A percentile compares a stretch with the other conserved stretches of the same genome.
Conservation (phyloP, 73 alveolate species). For the Tetrahymena thermophila region DNA sequence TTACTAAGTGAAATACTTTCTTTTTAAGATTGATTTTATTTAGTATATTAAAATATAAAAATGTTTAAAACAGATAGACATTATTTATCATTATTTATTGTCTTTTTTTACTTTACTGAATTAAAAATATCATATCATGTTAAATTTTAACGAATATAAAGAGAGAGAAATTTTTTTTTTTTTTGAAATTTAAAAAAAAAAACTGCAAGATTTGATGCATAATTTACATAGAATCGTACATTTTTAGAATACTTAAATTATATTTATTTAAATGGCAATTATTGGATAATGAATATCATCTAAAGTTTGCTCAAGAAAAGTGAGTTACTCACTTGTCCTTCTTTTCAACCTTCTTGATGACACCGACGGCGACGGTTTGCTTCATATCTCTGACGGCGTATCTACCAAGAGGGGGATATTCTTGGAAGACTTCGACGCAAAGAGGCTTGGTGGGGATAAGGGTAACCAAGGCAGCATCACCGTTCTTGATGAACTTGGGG, state of each 20-base stretch:
- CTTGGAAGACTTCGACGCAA: slow-evolving; percentile 81
- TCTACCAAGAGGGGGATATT: slow-evolving; percentile 94
- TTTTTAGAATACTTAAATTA: neutral
- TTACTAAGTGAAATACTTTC: neutral
- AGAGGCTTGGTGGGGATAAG: slow-evolving; percentile 84
- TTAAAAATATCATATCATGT: too few species aligned
- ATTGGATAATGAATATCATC: neutral
- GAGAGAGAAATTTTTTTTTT: neutral
- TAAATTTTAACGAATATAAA: neutral
- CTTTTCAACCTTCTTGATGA: slow-evolving; percentile 50
- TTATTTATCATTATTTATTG: neutral
- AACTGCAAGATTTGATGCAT: neutral
- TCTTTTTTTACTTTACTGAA: neutral
- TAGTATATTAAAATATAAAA: too few species aligned
- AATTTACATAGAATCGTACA: neutral
- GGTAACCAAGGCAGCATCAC: slow-evolving; percentile 80
- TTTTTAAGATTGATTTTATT: neutral
- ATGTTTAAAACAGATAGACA: too few species aligned
- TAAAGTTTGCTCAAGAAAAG: neutral
- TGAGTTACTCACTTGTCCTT: neutral
- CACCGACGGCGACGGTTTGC: slow-evolving; percentile 97
- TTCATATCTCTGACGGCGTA: slow-evolving; percentile 96
- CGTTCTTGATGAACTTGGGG: slow-evolving; percentile 85
- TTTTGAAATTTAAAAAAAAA: neutral
- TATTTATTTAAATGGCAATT: neutral